Evolutionary conservation across 148 eudicot species (phyloP).

Genomic region (Limonium bicolor): DNA sequence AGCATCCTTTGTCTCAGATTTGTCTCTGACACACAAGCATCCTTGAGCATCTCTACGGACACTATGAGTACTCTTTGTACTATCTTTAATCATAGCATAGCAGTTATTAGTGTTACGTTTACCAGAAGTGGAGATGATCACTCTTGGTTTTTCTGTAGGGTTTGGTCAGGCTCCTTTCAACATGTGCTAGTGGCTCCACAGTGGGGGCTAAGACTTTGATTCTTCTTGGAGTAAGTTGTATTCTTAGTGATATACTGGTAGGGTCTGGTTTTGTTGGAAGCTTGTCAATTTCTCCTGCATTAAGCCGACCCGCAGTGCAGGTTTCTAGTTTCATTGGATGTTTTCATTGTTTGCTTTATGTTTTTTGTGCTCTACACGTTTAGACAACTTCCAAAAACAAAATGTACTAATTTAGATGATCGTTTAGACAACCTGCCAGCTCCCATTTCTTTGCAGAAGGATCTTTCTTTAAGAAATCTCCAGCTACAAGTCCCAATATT

Average conservation of each 20-base stretch:
- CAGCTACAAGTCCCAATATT: constrained; percentile 45
- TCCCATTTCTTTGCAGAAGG: constrained; percentile 46
- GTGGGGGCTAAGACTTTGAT: constrained; percentile 82
- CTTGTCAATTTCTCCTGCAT: constrained; percentile 80
- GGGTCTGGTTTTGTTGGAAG: constrained; percentile 78
- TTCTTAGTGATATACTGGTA: constrained; percentile 71
- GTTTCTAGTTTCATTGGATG: too few species aligned
- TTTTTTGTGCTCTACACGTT: too few species aligned
- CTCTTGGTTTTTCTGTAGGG: constrained; percentile 66
- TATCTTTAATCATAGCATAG: too few species aligned
- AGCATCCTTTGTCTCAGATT: too few species aligned
- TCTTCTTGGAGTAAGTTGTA: constrained; percentile 78
- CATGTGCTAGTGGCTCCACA: constrained; percentile 93
- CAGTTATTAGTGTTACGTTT: too few species aligned
- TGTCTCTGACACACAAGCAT: too few species aligned
- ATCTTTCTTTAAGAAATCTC: constrained; percentile 40
- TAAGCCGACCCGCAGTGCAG: constrained; percentile 96
- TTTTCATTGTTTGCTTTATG: too few species aligned
- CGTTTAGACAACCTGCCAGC: constrained; percentile 71
- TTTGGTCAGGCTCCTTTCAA: constrained; percentile 78
- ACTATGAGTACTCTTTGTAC: too few species aligned
- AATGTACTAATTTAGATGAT: too few species aligned
- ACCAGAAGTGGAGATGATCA: too few species aligned
- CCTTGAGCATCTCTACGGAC: too few species aligned
- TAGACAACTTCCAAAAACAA: too few species aligned